Percentiles rank a stretch among this genome's conserved stretches.
These are phyloP conservation scores for Myriosclerotinia duriaeana DNA, from an alignment of 2,329 filamentous ascomycete genomes.

Conservation along the genomic window DNA sequence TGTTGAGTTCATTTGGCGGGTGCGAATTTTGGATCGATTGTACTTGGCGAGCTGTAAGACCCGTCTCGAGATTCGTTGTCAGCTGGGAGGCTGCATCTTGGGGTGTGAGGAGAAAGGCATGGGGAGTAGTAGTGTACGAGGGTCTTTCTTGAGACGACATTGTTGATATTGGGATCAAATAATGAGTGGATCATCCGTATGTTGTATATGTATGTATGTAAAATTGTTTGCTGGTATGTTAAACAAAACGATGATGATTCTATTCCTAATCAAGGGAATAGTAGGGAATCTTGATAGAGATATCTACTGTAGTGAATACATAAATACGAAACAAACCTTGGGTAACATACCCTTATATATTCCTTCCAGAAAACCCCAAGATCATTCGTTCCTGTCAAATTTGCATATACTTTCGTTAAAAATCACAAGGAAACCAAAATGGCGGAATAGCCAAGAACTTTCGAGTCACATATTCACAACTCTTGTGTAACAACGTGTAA, in stretches of 20 bases:
- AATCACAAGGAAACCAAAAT: not conserved
- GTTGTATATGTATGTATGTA: not conserved
- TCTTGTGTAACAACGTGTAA: not conserved
- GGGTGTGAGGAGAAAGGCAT: constrained; percentile 61
- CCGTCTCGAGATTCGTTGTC: constrained; percentile 64
- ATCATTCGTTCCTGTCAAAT: not conserved
- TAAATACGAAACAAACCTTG: not conserved
- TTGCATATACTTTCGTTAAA: not conserved
- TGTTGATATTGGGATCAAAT: not conserved
- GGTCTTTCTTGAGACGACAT: constrained; percentile 10
- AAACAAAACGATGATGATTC: constrained; percentile 23
- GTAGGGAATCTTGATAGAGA: constrained; percentile 32
- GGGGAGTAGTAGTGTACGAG: constrained; percentile 38
- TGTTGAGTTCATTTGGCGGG: constrained; percentile 44
- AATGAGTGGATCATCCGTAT: not conserved
- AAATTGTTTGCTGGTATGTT: not conserved
- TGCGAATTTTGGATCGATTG: constrained; percentile 57
- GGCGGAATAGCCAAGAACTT: constrained; percentile 11
- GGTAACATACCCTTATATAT: constrained; percentile 13
- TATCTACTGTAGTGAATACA: not conserved
- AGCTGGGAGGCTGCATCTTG: constrained; percentile 63
- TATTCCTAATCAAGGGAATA: constrained; percentile 41
- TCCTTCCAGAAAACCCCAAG: not conserved
- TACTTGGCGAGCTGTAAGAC: constrained; percentile 62
- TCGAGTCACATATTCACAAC: not conserved